phyloP scores from a whole-genome alignment of 2,329 filamentous ascomycete genomes.

The Cyphellophora europaea region DNA sequence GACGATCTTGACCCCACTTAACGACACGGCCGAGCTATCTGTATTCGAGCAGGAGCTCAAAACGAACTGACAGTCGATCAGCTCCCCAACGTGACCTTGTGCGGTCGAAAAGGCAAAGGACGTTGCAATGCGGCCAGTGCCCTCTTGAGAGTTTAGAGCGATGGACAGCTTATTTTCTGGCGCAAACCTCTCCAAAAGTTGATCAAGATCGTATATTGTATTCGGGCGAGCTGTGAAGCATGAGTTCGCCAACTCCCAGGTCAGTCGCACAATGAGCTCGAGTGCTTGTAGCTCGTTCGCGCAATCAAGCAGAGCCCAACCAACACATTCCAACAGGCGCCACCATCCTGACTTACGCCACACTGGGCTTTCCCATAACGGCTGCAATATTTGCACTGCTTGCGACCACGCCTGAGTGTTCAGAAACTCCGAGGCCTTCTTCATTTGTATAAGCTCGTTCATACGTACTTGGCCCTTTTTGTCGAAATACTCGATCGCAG shows the following conservation, averaged over 20 bases:
- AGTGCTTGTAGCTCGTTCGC: slow-evolving; percentile 35
- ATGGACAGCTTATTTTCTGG: slow-evolving; percentile 34
- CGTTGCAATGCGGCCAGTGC: slow-evolving; percentile 38
- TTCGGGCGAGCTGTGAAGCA: slow-evolving; percentile 27
- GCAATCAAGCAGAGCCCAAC: slow-evolving; percentile 46
- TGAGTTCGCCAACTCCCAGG: slow-evolving; percentile 46
- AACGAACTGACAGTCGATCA: slow-evolving; percentile 45
- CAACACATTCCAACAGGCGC: slow-evolving; percentile 43
- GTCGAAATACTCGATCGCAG: slow-evolving; percentile 41
- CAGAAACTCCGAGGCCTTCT: slow-evolving; percentile 46
- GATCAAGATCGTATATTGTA: slow-evolving; percentile 34
- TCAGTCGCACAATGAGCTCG: slow-evolving; percentile 41
- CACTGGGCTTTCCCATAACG: slow-evolving; percentile 46
- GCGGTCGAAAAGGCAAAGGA: slow-evolving; percentile 44
- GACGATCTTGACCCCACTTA: slow-evolving; percentile 41
- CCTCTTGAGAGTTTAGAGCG: slow-evolving; percentile 37
- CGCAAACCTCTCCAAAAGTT: slow-evolving; percentile 31
- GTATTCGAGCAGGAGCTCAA: slow-evolving; percentile 40
- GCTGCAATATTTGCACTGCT: slow-evolving; percentile 41
- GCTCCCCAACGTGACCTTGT: slow-evolving; percentile 52
- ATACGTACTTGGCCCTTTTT: slow-evolving; percentile 44
- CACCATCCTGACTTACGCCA: slow-evolving; percentile 56
- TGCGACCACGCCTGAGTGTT: slow-evolving; percentile 39
- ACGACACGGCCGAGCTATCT: slow-evolving; percentile 34
- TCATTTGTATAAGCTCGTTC: slow-evolving; percentile 44